Percentiles rank a stretch among this genome's conserved stretches.
These are phyloP conservation scores for Umbilicus rupestris DNA, from an alignment of 164 flowering plant genomes.

Conservation along the genomic window DNA sequence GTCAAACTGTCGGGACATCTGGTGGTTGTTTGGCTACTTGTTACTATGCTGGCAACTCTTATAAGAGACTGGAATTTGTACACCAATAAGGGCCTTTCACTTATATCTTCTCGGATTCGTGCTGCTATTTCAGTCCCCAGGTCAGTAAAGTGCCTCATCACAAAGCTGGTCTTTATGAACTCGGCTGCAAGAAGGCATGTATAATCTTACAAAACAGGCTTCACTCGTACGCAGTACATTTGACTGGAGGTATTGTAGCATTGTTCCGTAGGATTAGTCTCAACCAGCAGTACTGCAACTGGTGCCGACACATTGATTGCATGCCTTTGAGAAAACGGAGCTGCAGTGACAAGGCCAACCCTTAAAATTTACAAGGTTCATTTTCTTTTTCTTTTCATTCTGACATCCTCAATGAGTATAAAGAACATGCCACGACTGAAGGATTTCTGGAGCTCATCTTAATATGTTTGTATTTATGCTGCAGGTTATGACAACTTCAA, in stretches of 20 bases:
- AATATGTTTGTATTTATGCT: slow-evolving; percentile 3
- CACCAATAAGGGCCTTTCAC: slow-evolving; percentile 43
- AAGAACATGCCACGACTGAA: background rate
- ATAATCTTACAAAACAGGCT: background rate
- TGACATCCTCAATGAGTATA: background rate
- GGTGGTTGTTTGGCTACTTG: slow-evolving; percentile 67
- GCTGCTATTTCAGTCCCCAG: slow-evolving; percentile 45
- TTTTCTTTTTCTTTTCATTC: background rate
- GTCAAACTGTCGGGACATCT: slow-evolving; percentile 50
- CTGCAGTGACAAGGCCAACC: slow-evolving; percentile 37
- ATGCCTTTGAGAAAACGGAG: slow-evolving; percentile 60
- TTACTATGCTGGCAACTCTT: slow-evolving; percentile 58
- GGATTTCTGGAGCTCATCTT: background rate
- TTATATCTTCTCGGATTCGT: slow-evolving; percentile 50
- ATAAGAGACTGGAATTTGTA: slow-evolving; percentile 55
- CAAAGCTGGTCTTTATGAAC: slow-evolving; percentile 41
- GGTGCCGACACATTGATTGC: slow-evolving; percentile 64
- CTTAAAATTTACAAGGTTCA: slow-evolving; percentile 62
- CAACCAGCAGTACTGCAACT: slow-evolving; percentile 46
- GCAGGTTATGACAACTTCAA: slow-evolving; percentile 57
- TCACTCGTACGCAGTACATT: slow-evolving; percentile 34
- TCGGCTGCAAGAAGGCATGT: slow-evolving; percentile 20
- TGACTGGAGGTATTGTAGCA: slow-evolving; percentile 38
- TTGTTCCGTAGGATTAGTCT: slow-evolving; percentile 36
- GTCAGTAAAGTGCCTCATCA: slow-evolving; percentile 20